phyloP scores from a whole-genome alignment of 768 basidiomycete genomes.

The Amylocystis lapponica region DNA sequence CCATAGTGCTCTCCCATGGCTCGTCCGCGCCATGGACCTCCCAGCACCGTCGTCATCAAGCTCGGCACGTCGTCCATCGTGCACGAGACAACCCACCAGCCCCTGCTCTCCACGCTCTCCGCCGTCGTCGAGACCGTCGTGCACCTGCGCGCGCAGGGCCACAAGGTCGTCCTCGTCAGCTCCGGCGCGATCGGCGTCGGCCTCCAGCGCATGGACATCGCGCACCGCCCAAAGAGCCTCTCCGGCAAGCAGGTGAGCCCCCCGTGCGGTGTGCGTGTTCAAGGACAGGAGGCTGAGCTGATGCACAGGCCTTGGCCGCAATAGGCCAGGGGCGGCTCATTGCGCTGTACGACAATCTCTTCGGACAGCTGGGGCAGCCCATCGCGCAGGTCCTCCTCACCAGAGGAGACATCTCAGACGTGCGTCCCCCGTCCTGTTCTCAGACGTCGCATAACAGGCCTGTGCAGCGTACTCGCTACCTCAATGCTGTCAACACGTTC shows the following conservation, averaged over 20 bases:
- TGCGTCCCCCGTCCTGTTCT: conserved; percentile 30
- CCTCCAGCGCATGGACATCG: conserved; percentile 82
- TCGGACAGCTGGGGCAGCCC: conserved; percentile 88
- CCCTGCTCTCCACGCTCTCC: conserved; percentile 86
- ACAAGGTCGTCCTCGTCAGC: conserved; percentile 92
- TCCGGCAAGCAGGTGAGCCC: conserved; percentile 89
- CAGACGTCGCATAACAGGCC: not conserved
- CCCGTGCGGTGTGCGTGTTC: too few relatives aligned
- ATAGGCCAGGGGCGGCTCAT: conserved; percentile 96
- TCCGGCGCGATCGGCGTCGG: conserved; percentile 99
- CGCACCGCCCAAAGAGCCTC: conserved; percentile 74
- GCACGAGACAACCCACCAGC: conserved; percentile 88
- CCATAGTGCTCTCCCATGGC: conserved; percentile 12
- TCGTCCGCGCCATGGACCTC: conserved; percentile 18
- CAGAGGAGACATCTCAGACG: conserved; percentile 95
- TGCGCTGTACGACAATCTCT: conserved; percentile 95
- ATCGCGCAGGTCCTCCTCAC: conserved; percentile 95
- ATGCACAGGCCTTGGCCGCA: conserved; percentile 80
- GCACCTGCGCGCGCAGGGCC: conserved; percentile 68
- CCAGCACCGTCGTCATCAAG: conserved; percentile 28
- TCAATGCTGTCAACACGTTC: conserved; percentile 96
- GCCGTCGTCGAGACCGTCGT: conserved; percentile 90
- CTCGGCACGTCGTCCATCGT: conserved; percentile 90
- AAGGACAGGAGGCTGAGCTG: too few relatives aligned
- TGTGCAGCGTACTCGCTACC: conserved; percentile 80